These are phyloP conservation scores for Cordyceps pruinosa DNA, from an alignment of 2,329 filamentous ascomycete species.

Conservation along the genomic window DNA sequence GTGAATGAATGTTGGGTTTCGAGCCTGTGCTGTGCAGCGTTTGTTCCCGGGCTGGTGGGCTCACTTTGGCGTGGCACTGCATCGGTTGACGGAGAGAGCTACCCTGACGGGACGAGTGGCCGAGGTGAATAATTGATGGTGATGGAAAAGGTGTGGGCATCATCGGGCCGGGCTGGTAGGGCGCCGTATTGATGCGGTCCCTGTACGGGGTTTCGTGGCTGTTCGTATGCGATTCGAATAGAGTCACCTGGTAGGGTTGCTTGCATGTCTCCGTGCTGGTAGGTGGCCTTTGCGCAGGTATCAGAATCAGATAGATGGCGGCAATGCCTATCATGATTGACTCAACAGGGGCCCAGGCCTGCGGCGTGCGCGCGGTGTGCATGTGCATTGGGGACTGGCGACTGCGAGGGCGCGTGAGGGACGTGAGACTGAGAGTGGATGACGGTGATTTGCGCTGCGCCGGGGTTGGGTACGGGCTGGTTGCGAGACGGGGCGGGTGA, in stretches of 20 bases:
- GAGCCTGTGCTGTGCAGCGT: background rate
- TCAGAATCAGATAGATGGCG: background rate
- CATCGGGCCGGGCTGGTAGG: background rate
- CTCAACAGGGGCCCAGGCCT: background rate
- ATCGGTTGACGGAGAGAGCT: background rate
- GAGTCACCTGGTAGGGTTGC: background rate
- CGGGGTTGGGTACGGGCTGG: background rate
- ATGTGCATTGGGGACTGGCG: background rate
- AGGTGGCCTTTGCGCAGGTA: background rate
- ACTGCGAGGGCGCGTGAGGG: no score
- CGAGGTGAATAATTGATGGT: background rate
- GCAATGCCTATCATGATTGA: background rate
- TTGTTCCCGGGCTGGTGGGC: background rate
- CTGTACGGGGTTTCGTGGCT: background rate
- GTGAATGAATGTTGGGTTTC: background rate
- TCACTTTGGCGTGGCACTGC: background rate
- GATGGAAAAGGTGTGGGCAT: background rate
- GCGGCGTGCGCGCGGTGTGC: no score
- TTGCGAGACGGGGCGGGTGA: background rate
- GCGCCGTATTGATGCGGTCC: background rate
- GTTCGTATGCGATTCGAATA: background rate
- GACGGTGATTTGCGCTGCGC: background rate
- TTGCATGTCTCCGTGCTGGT: background rate
- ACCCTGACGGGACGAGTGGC: background rate
- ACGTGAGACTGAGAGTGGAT: background rate